These are phyloP conservation scores for Clarireedia paspali DNA, from an alignment of 2,329 filamentous ascomycete species.

Conservation along the genomic window DNA sequence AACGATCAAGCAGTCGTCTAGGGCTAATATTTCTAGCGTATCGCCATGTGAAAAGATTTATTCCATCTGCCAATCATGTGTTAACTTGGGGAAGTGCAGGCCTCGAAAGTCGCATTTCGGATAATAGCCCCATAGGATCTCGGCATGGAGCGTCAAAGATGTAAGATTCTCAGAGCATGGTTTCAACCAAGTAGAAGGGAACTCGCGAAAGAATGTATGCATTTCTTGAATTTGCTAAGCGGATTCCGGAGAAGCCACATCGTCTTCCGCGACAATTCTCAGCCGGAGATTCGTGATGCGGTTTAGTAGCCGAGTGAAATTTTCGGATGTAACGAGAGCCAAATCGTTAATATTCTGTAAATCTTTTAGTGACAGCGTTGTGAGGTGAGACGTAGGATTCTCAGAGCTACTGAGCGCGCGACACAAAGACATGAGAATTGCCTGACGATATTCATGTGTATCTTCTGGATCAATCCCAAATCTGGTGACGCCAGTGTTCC, in stretches of 20 bases:
- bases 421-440: slow-evolving; percentile 1
- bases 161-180: slow-evolving; percentile 3
- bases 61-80: slow-evolving; percentile 10
- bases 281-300: slow-evolving; percentile 4
- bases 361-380: slow-evolving; percentile 6
- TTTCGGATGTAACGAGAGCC: not conserved
- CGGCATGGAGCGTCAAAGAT: slow-evolving; percentile 3
- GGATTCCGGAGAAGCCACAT: not conserved
- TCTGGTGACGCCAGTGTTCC: no score
- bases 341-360: slow-evolving; percentile 9
- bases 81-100: slow-evolving; percentile 8
- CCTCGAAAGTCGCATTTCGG: slow-evolving; percentile 4
- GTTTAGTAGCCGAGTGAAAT: not conserved
- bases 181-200: slow-evolving; percentile 9
- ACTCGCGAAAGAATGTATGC: slow-evolving; percentile 8
- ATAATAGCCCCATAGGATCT: slow-evolving; percentile 8
- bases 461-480: not conserved
- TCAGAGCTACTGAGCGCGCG: not conserved
- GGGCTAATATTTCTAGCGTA: not conserved
- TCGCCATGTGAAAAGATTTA: slow-evolving; percentile 10
- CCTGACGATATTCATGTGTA: not conserved
- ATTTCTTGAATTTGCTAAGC: not conserved
- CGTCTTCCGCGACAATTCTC: not conserved
- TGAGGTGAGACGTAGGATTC: not conserved
- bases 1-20: slow-evolving; percentile 4